Percentiles rank a stretch among this genome's conserved stretches.
Conservation (phyloP, 2,329 filamentous ascomycete genomes). For the Colletotrichum gloeosporioides region DNA sequence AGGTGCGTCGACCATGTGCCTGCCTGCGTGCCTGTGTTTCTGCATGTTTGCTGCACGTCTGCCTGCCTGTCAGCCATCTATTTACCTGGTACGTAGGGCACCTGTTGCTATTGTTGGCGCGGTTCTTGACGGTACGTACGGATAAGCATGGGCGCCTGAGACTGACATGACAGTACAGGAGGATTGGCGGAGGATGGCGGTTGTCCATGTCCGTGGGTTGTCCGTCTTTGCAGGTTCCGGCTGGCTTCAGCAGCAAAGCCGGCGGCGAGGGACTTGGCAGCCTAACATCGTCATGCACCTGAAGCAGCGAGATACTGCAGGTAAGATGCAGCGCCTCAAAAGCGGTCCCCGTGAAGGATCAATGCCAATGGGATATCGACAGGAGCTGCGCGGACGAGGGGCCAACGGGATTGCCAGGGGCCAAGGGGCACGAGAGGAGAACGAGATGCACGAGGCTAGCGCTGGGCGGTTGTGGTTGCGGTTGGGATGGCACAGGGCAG, state of each 20-base stretch:
- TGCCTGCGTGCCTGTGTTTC: not conserved
- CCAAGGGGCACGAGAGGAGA: not conserved
- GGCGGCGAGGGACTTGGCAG: not conserved
- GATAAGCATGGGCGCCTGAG: not conserved
- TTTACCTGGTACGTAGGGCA: not conserved
- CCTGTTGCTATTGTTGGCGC: not conserved
- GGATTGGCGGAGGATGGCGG: not conserved
- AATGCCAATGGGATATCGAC: not conserved
- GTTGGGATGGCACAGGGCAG: not conserved
- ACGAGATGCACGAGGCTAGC: not conserved
- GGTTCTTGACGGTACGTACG: not conserved
- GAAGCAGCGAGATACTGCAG: not conserved
- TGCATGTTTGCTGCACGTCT: not conserved
- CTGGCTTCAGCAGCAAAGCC: not conserved
- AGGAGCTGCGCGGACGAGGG: not conserved
- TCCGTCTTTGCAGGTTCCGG: not conserved
- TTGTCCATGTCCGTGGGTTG: not conserved
- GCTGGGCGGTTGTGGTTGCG: not conserved
- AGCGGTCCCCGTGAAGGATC: not conserved
- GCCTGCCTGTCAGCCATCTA: not conserved
- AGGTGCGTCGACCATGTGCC: not conserved
- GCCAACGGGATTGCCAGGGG: not conserved
- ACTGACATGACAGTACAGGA: not conserved
- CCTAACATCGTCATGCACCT: not conserved
- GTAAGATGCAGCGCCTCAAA: not conserved